phyloP scores from a whole-genome alignment of 2,329 filamentous ascomycete genomes.

The Lojkania enalia region DNA sequence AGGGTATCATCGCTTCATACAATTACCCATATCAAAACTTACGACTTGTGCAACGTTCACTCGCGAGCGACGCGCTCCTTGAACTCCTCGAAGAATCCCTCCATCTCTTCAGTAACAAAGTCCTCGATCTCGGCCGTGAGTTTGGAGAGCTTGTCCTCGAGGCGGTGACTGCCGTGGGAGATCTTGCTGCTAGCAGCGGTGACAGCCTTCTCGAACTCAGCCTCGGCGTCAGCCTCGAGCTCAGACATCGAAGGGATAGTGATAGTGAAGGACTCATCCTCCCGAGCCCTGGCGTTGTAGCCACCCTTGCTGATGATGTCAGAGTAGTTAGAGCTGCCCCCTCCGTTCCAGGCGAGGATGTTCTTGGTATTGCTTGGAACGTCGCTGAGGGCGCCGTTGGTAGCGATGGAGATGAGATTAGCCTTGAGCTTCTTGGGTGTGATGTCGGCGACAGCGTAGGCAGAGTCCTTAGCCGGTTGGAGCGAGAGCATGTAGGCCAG shows the following conservation, averaged over 20 bases:
- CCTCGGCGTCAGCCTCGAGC: conserved; percentile 41
- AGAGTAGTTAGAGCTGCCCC: conserved; percentile 88
- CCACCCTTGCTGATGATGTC: conserved; percentile 75
- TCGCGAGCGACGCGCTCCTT: conserved; percentile 42
- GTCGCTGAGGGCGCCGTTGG: conserved; percentile 74
- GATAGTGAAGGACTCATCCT: conserved; percentile 44
- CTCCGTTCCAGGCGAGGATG: conserved; percentile 98
- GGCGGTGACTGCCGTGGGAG: conserved; percentile 35
- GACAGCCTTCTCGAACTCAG: conserved; percentile 42
- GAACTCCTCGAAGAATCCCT: conserved; percentile 59
- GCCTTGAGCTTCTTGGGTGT: conserved; percentile 94
- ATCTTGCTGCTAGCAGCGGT: conserved; percentile 43
- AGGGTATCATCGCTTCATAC: conserved; percentile 10
- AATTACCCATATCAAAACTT: neutral
- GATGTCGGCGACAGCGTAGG: conserved; percentile 85
- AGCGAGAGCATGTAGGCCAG: conserved; percentile 98
- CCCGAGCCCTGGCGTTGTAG: conserved; percentile 59
- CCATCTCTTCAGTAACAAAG: conserved; percentile 54
- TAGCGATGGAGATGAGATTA: conserved; percentile 81
- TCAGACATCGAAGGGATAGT: conserved; percentile 43
- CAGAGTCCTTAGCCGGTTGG: conserved; percentile 86
- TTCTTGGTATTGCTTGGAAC: conserved; percentile 87
- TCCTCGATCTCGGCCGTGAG: conserved; percentile 51
- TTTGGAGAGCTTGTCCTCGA: conserved; percentile 49
- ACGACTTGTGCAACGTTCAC: conserved; percentile 23